Conservation (phyloP, 495 filamentous ascomycete species). For the Melanomma pulvis-pyrius region DNA sequence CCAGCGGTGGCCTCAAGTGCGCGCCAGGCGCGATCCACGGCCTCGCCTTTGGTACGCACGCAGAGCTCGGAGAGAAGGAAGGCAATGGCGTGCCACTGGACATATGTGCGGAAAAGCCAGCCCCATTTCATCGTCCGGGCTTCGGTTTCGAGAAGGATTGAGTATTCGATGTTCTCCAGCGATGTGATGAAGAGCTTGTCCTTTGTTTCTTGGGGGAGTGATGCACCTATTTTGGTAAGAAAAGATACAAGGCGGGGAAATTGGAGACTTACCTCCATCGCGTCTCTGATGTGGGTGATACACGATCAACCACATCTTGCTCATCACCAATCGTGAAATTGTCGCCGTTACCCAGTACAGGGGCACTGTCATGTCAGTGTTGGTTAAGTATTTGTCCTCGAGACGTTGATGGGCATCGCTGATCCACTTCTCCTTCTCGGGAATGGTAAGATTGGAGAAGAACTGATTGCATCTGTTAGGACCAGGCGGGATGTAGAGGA, state of each 20-base stretch:
- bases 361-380: conserved; percentile 64
- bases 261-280: conserved; percentile 42
- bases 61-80: conserved; percentile 78
- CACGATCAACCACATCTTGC: conserved; percentile 67
- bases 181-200: conserved; percentile 74
- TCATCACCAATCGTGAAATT: conserved; percentile 66
- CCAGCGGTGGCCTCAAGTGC: conserved; percentile 58
- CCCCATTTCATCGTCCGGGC: conserved; percentile 66
- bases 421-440: conserved; percentile 63
- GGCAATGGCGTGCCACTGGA: conserved; percentile 80
- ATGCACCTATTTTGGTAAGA: conserved; percentile 29
- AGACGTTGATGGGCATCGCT: conserved; percentile 63
- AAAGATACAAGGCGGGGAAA: neutral
- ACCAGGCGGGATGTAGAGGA: conserved; percentile 49
- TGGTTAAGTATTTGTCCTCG: conserved; percentile 66
- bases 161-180: conserved; percentile 77
- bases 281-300: conserved; percentile 59
- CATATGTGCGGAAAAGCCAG: conserved; percentile 82
- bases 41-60: conserved; percentile 65
- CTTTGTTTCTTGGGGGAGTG: conserved; percentile 59
- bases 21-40: conserved; percentile 80
- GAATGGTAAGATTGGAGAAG: conserved; percentile 54
- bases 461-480: conserved; percentile 40
- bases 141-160: conserved; percentile 63
- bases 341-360: conserved; percentile 71